A percentile compares a stretch with the other conserved stretches of the same genome.
phyloP scores from a whole-genome alignment of 345 rosid genomes.

The Adansonia digitata region DNA sequence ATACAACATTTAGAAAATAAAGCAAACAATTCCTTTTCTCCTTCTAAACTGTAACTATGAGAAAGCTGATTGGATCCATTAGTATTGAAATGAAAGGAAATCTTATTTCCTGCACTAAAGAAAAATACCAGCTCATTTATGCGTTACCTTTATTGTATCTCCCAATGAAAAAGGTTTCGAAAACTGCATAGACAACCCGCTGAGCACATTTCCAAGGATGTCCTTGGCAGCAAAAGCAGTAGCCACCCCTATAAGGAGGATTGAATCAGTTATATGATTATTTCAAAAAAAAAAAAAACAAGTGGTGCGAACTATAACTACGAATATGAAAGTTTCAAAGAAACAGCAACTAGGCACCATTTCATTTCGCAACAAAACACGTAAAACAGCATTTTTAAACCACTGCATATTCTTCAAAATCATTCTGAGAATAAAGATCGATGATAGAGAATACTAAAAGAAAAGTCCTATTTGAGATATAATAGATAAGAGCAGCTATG shows the following conservation, averaged over 20 bases:
- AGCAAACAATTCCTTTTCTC: not conserved
- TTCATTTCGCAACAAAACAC: not conserved
- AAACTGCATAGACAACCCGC: conserved; percentile 88
- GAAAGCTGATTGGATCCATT: not conserved
- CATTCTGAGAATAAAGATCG: not conserved
- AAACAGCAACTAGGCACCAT: not conserved
- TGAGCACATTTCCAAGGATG: conserved; percentile 84
- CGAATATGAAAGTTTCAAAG: not conserved
- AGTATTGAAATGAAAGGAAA: not conserved
- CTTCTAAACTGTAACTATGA: not conserved
- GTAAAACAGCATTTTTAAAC: not conserved
- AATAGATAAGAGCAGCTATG: not conserved
- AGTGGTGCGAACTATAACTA: not conserved
- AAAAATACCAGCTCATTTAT: not conserved
- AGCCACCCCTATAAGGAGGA: conserved; percentile 68
- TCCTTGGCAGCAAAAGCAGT: conserved; percentile 98
- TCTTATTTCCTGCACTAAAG: not conserved
- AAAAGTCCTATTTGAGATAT: not conserved
- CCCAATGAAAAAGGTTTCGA: conserved; percentile 88
- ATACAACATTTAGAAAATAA: not conserved
- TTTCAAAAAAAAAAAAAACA: not conserved
- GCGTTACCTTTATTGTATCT: conserved; percentile 78
- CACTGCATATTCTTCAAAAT: not conserved
- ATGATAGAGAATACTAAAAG: not conserved
- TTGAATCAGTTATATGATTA: not conserved